Evolutionary conservation across 2,329 filamentous ascomycete genomes (phyloP), one percentile per base, ranked within the genome.

Genomic region (Claviceps cyperi): DNA sequence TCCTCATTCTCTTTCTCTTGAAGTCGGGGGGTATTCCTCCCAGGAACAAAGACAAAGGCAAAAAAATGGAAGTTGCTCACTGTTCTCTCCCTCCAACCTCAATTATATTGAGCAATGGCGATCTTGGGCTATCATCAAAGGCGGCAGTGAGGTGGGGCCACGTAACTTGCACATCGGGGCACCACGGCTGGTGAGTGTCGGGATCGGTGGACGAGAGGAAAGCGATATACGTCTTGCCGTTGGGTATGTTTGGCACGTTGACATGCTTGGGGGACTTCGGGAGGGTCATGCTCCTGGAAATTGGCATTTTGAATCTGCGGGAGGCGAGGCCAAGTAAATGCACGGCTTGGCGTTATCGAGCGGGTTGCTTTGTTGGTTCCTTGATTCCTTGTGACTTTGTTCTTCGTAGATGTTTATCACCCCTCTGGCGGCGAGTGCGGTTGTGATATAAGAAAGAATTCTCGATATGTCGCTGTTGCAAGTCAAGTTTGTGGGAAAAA

Each of bases 111-210:
- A 66, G 53, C 1, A 41, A 46, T 1, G 62, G 62, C 3, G 59
- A 52, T 17, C 55, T 53, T 1, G 57, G 50, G 0, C 51, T 50
- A 0, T 56, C 51, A 0, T 56, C 53, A 50, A 69, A 69, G 2
- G 62, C 60, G 0, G 57, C 52, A 2, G 58, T 51, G 21, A 69
- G 57, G 43, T 58, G 50, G 0, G 66, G 66, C 49, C 67, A 51
- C 0, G 66, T 63, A 8, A 62, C 63, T 14, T 63, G 59, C 24
- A 69, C 66, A 47, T 69, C 66, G 1, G 67, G 66, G 22, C 66
- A 69, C 67, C 66, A 69, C 4, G 66, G 58, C 50, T 63, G 55
- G 7, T 59, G 58, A 17, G 66, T 69, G 3, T 53, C 52, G 7
- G 64, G 60, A 43, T 67, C 64, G 36, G 60, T 45, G 35, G 63